A percentile compares a stretch with the other conserved stretches of the same genome.
These are phyloP conservation scores for Puccinia polysora DNA, from an alignment of 1,284 basidiomycete species.

Conservation along the genomic window DNA sequence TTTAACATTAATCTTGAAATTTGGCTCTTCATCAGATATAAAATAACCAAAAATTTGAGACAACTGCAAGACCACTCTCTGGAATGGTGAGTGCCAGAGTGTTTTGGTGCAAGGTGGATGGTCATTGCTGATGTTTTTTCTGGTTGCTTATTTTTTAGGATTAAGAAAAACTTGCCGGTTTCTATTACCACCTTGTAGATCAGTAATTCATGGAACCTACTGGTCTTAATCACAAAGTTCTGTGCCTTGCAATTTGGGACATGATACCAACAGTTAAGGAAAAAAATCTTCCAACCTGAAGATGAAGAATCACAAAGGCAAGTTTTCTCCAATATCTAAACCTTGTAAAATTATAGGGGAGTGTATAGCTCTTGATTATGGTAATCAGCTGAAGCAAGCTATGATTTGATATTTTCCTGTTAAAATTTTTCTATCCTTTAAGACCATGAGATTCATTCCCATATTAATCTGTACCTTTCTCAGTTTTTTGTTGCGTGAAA, in stretches of 20 bases:
- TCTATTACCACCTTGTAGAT: neutral
- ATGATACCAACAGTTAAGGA: neutral
- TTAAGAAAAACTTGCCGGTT: neutral
- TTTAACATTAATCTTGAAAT: neutral
- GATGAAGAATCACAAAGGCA: no score
- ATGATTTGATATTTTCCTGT: no score
- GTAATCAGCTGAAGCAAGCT: no score
- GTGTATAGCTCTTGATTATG: no score
- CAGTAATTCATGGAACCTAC: neutral
- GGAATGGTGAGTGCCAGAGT: neutral
- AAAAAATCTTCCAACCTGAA: constrained; percentile 3
- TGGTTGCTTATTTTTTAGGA: neutral
- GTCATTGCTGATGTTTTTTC: no score
- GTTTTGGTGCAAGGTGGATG: no score
- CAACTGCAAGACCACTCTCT: neutral
- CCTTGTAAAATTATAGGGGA: no score
- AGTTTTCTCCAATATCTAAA: no score
- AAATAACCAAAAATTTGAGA: neutral
- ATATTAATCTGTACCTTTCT: no score
- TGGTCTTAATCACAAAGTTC: neutral
- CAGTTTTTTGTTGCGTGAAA: no score
- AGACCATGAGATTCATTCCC: no score
- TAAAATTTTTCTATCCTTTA: no score
- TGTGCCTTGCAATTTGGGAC: neutral
- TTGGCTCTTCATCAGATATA: neutral